phyloP scores from a whole-genome alignment of 192 early-diverging fungal species.

The Coemansia biformis region DNA sequence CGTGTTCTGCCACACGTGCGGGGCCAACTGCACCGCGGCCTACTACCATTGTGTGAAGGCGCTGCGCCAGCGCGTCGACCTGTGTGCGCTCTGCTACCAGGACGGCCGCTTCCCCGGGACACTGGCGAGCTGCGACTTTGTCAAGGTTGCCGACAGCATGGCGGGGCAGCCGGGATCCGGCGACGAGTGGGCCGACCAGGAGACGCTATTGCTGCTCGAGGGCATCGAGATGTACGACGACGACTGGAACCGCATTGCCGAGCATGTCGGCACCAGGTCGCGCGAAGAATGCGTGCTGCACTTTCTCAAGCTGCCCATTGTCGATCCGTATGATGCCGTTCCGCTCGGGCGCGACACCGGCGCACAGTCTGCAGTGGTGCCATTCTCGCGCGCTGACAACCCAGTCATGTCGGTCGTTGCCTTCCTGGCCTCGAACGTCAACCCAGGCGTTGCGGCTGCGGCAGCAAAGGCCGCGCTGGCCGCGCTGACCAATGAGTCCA shows the following conservation, averaged over 20 bases:
- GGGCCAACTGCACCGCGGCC: conserved; percentile 67
- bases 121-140: conserved; percentile 81
- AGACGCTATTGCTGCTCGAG: conserved; percentile 82
- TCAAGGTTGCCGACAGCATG: conserved; percentile 53
- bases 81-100: conserved; percentile 86
- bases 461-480: conserved; percentile 81
- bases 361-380: conserved; percentile 59
- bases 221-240: conserved; percentile 91
- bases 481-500: conserved; percentile 50
- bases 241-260: conserved; percentile 88
- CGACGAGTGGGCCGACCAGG: conserved; percentile 81
- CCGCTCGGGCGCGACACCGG: conserved; percentile 18
- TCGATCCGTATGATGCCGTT: conserved; percentile 65
- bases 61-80: conserved; percentile 56
- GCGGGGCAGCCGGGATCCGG: conserved; percentile 34
- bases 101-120: conserved; percentile 88
- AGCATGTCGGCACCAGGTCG: conserved; percentile 85
- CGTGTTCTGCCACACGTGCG: conserved; percentile 78
- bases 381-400: conserved; percentile 79
- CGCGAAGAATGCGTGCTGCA: conserved; percentile 87
- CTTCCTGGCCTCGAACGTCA: conserved; percentile 80
- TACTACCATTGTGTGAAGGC: conserved; percentile 80
- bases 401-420: conserved; percentile 88
- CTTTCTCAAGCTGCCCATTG: conserved; percentile 86
- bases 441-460: conserved; percentile 78